Evolutionary conservation across 2,329 filamentous ascomycete genomes (phyloP).

Genomic region (Exserohilum turcica): DNA sequence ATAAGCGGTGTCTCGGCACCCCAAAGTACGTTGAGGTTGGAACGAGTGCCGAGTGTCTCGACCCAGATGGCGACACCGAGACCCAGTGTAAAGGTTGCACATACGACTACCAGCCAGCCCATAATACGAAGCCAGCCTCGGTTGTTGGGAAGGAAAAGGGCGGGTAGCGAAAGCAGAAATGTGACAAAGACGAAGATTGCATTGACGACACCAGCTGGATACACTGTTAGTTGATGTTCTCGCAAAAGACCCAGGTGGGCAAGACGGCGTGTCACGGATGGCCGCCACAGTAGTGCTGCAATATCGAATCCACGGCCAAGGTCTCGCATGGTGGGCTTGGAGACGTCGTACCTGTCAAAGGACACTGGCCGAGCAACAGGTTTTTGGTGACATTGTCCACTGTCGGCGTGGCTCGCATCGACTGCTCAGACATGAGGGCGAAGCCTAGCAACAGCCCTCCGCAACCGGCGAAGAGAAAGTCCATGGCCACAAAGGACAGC

Average conservation of each 20-base stretch:
- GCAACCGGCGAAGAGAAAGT: conserved; percentile 59
- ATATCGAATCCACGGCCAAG: conserved; percentile 15
- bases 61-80: conserved; percentile 68
- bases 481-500: conserved; percentile 56
- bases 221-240: conserved; percentile 25
- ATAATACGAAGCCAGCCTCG: conserved; percentile 73
- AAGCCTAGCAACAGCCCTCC: conserved; percentile 60
- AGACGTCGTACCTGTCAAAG: conserved; percentile 56
- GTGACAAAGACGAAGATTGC: conserved; percentile 72
- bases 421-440: conserved; percentile 56
- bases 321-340: not conserved
- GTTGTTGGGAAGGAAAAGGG: conserved; percentile 68
- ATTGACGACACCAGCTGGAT: conserved; percentile 70
- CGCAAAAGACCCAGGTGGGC: conserved; percentile 1
- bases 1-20: conserved; percentile 59
- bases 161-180: conserved; percentile 72
- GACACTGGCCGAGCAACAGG: conserved; percentile 58
- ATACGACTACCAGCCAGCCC: conserved; percentile 69
- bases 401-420: conserved; percentile 51
- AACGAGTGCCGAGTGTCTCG: conserved; percentile 70
- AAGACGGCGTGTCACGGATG: conserved; percentile 19
- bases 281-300: conserved; percentile 31
- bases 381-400: conserved; percentile 57
- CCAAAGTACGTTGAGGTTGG: conserved; percentile 67
- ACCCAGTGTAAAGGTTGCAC: conserved; percentile 67